Evolutionary conservation across 2,329 filamentous ascomycete genomes (phyloP).

Genomic region (Madurella mycetomatis): DNA sequence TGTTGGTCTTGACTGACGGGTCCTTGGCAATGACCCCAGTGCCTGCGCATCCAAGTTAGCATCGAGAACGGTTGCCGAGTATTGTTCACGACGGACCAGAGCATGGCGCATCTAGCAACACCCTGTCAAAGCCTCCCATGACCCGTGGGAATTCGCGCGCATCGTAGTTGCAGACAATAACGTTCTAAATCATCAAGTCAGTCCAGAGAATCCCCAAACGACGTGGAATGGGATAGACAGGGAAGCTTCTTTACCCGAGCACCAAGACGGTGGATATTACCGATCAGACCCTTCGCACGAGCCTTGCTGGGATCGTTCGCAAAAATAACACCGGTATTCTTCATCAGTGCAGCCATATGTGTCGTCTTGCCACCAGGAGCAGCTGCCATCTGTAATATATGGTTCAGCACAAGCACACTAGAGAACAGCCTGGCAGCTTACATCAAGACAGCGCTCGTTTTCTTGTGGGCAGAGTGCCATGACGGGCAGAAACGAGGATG

Average conservation of each 20-base stretch:
- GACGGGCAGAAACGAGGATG: slow-evolving; percentile 92
- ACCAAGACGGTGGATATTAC: slow-evolving; percentile 93
- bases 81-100: slow-evolving; percentile 46
- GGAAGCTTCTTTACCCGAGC: slow-evolving; percentile 48
- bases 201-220: neutral
- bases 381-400: slow-evolving; percentile 66
- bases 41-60: slow-evolving; percentile 33
- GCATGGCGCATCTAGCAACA: slow-evolving; percentile 91
- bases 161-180: slow-evolving; percentile 92
- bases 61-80: neutral
- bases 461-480: slow-evolving; percentile 96
- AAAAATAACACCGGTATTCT: slow-evolving; percentile 92
- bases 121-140: slow-evolving; percentile 92
- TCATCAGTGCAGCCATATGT: slow-evolving; percentile 94
- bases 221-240: too few relatives aligned
- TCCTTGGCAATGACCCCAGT: slow-evolving; percentile 98
- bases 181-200: slow-evolving; percentile 50
- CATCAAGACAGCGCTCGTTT: slow-evolving; percentile 81
- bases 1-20: slow-evolving; percentile 95
- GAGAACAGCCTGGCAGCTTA: neutral
- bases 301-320: slow-evolving; percentile 95
- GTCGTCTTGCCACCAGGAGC: slow-evolving; percentile 96
- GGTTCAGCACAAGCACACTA: neutral
- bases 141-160: slow-evolving; percentile 90
- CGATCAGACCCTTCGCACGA: slow-evolving; percentile 93